A percentile compares a stretch with the other conserved stretches of the same genome.
Conservation (phyloP, 495 filamentous ascomycete species). For the Aspergillus panamensis region DNA sequence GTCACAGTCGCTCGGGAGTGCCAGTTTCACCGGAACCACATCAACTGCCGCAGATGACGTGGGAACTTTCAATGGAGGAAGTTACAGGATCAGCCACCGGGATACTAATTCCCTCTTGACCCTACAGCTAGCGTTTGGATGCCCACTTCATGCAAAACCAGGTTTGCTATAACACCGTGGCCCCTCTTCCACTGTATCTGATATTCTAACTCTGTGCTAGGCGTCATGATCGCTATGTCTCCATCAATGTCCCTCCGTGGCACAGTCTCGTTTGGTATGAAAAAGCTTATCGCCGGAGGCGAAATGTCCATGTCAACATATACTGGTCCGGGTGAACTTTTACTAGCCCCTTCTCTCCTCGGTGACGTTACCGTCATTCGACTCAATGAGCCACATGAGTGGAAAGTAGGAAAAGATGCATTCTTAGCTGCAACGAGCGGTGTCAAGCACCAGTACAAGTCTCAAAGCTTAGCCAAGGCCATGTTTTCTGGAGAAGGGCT, state of each 20-base stretch:
- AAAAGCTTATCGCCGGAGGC: constrained; percentile 78
- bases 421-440: constrained; percentile 77
- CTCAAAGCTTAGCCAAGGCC: constrained; percentile 82
- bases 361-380: constrained; percentile 85
- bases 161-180: constrained; percentile 43
- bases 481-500: constrained; percentile 92
- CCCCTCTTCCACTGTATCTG: neutral
- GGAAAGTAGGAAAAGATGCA: constrained; percentile 78
- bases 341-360: constrained; percentile 73
- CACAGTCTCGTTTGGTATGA: constrained; percentile 71
- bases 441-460: constrained; percentile 76
- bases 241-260: constrained; percentile 81
- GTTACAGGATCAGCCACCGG: constrained; percentile 87
- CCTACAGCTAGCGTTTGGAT: constrained; percentile 83
- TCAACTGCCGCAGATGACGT: constrained; percentile 60
- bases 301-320: constrained; percentile 78
- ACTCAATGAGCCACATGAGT: constrained; percentile 60
- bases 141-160: constrained; percentile 76
- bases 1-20: constrained; percentile 22
- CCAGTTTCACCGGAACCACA: constrained; percentile 21
- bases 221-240: constrained; percentile 93
- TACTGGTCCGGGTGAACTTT: constrained; percentile 87
- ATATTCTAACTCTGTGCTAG: constrained; percentile 32
- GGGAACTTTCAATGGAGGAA: constrained; percentile 94
- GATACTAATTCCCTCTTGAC: constrained; percentile 89